Conservation (phyloP, 352 stramenopile genomes). For the Pythium folliculosum region DNA sequence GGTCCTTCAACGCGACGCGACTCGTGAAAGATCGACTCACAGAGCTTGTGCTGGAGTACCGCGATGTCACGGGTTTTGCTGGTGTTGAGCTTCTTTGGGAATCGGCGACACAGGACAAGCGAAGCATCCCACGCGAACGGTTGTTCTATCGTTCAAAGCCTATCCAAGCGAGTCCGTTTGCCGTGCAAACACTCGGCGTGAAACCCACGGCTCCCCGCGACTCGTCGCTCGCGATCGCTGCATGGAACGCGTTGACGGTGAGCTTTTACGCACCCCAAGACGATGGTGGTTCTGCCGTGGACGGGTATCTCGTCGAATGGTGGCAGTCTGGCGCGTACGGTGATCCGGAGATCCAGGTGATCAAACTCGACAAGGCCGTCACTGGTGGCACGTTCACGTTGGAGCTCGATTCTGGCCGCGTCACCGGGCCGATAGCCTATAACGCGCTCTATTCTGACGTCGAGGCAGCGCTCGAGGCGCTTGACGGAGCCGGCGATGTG, state of each 20-base stretch:
- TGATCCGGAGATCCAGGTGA: slow-evolving; percentile 64
- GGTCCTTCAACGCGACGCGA: slow-evolving; percentile 17
- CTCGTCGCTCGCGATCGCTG: slow-evolving; percentile 46
- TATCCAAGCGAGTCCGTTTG: slow-evolving; percentile 71
- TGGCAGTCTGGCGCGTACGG: slow-evolving; percentile 63
- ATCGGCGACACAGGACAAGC: slow-evolving; percentile 86
- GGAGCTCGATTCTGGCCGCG: slow-evolving; percentile 41
- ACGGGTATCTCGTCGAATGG: slow-evolving; percentile 89
- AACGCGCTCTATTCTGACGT: slow-evolving; percentile 71
- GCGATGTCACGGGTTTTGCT: slow-evolving; percentile 89
- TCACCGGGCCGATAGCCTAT: slow-evolving; percentile 58
- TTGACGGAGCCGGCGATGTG: slow-evolving; percentile 82
- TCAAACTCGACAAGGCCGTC: slow-evolving; percentile 81
- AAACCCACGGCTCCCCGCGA: slow-evolving; percentile 56
- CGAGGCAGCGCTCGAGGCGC: slow-evolving; percentile 73
- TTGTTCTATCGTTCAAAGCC: slow-evolving; percentile 81
- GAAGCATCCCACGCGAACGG: slow-evolving; percentile 80
- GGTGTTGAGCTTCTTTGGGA: slow-evolving; percentile 87
- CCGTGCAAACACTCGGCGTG: slow-evolving; percentile 48
- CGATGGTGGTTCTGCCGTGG: slow-evolving; percentile 85
- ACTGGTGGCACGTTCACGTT: slow-evolving; percentile 87
- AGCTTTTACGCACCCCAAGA: slow-evolving; percentile 83
- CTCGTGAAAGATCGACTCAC: slow-evolving; percentile 32
- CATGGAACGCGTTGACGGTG: slow-evolving; percentile 66
- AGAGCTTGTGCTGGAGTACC: slow-evolving; percentile 88